Evolutionary conservation across 805 yeast species (phyloP).

Genomic region (Ogataea saltuana): DNA sequence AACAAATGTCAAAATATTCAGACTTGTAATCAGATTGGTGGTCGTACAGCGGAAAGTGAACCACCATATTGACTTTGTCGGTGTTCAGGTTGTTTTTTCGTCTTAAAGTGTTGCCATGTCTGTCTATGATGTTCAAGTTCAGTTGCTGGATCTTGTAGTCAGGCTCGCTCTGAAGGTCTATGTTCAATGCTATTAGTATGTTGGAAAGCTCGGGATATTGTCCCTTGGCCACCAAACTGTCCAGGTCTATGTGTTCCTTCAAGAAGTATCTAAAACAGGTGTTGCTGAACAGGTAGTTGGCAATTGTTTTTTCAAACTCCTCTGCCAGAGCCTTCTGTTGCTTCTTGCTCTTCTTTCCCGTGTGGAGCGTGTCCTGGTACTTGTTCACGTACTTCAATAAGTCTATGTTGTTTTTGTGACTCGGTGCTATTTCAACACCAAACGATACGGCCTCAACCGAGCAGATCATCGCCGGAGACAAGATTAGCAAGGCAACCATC

Average conservation of each 20-base stretch:
- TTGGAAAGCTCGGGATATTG: constrained; percentile 7
- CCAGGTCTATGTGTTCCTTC: constrained; percentile 14
- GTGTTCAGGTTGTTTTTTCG: constrained; percentile 26
- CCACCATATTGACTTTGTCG: constrained; percentile 20
- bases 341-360: constrained; percentile 12
- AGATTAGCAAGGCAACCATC: background rate
- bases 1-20: constrained; percentile 34
- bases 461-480: background rate
- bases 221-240: constrained; percentile 1
- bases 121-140: constrained; percentile 32
- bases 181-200: constrained; percentile 25
- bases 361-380: constrained; percentile 13
- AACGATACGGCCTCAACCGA: constrained; percentile 14
- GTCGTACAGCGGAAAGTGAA: constrained; percentile 26
- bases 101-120: constrained; percentile 30
- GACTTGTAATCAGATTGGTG: constrained; percentile 15
- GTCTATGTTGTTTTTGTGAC: constrained; percentile 11
- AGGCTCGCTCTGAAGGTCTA: constrained; percentile 20
- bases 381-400: constrained; percentile 14
- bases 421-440: constrained; percentile 32
- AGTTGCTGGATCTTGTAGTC: constrained; percentile 26
- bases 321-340: constrained; percentile 7
- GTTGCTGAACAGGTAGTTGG: constrained; percentile 15
- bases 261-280: constrained; percentile 23
- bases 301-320: constrained; percentile 11